Conservation (phyloP, 2,329 filamentous ascomycete genomes). For the Verticillium nubilum region DNA sequence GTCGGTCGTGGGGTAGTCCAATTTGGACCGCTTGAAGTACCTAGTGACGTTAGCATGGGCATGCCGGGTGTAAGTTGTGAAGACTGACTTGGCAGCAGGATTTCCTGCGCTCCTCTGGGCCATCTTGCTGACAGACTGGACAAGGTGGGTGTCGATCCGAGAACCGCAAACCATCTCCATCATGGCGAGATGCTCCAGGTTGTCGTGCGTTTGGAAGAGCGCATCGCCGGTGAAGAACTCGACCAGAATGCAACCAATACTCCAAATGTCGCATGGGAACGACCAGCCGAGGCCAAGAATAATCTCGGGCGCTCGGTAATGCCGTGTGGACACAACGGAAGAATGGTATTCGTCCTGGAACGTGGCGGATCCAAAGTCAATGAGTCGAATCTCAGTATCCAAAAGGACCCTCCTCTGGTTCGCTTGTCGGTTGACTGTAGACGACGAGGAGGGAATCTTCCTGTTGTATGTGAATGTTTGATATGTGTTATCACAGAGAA, state of each 20-base stretch:
- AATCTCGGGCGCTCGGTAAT: conserved; percentile 66
- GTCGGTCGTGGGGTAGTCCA: conserved; percentile 60
- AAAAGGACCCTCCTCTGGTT: conserved; percentile 59
- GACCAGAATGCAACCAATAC: conserved; percentile 66
- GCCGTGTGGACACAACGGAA: conserved; percentile 64
- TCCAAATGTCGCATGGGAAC: conserved; percentile 69
- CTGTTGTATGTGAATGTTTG: conserved; percentile 68
- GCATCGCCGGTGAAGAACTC: conserved; percentile 69
- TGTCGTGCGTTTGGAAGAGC: conserved; percentile 68
- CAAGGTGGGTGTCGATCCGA: conserved; percentile 53
- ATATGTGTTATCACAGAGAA: conserved; percentile 59
- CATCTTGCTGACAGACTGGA: conserved; percentile 52
- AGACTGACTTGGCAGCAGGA: conserved; percentile 57
- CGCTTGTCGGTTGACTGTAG: conserved; percentile 53
- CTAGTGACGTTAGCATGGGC: conserved; percentile 33
- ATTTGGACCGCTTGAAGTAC: conserved; percentile 60
- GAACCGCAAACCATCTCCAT: conserved; percentile 63
- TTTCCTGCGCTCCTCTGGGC: conserved; percentile 52
- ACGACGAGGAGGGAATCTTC: conserved; percentile 62
- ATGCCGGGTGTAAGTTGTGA: not conserved
- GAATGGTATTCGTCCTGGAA: conserved; percentile 71
- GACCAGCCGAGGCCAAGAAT: conserved; percentile 68
- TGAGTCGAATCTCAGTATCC: conserved; percentile 64
- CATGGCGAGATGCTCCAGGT: conserved; percentile 69
- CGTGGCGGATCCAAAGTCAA: conserved; percentile 67